A percentile compares a stretch with the other conserved stretches of the same genome.
phyloP scores from a whole-genome alignment of 2,329 filamentous ascomycete species.

The Colletotrichum tamarilloi region DNA sequence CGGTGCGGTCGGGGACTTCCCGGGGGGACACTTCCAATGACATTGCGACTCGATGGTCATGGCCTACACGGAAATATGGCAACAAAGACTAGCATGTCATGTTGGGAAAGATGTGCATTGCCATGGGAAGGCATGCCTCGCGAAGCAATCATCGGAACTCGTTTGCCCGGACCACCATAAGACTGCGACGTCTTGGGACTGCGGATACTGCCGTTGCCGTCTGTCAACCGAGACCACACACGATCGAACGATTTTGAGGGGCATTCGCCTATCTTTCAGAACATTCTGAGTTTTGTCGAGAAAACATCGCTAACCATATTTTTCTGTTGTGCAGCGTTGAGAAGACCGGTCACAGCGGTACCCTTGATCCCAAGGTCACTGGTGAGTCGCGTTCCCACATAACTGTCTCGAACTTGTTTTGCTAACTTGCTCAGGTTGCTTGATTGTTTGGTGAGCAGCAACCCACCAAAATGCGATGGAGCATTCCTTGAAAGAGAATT shows the following conservation, averaged over 20 bases:
- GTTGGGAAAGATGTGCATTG: neutral
- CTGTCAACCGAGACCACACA: neutral
- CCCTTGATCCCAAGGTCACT: conserved; percentile 97
- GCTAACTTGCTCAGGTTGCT: conserved; percentile 38
- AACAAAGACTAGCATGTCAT: neutral
- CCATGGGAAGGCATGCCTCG: neutral
- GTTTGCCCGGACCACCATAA: neutral
- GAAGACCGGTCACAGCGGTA: conserved; percentile 98
- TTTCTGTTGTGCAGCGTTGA: conserved; percentile 70
- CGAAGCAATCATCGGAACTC: neutral
- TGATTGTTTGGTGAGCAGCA: conserved; percentile 35
- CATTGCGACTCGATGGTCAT: neutral
- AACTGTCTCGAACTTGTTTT: conserved; percentile 75
- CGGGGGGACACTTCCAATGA: neutral
- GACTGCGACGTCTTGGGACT: neutral
- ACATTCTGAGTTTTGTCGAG: neutral
- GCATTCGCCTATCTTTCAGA: neutral
- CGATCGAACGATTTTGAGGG: conserved; percentile 9
- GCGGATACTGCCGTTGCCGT: conserved; percentile 11
- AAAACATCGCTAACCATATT: neutral
- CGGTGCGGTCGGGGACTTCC: neutral
- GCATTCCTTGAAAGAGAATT: neutral
- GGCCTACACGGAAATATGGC: neutral
- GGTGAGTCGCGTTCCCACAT: conserved; percentile 71
- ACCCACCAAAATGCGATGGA: neutral